Evolutionary conservation across 768 basidiomycete species (phyloP), one percentile per base, ranked within the genome.

Genomic region (Dendrothele bispora): DNA sequence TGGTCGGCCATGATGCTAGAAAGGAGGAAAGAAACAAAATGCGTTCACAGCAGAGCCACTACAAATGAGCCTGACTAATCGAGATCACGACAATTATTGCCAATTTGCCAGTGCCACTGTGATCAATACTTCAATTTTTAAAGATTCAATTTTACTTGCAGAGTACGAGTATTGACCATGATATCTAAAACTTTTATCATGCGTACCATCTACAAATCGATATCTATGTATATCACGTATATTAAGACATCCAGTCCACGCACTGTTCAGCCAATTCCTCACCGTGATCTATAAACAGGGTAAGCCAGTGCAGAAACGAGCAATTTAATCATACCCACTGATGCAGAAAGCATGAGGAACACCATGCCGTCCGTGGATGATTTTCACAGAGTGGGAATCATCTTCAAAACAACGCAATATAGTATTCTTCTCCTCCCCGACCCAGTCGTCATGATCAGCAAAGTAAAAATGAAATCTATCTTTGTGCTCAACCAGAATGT

Each of bases 311-410:
- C 26, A 42, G 27, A n/a, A 32, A 20, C n/a, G 7, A 22, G 1
- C 39, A 24, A 44, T 39, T 26, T 32, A 29, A 4, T 14, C 15
- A 29, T 21, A 70, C 83, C 58, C 53, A 88, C 84, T 79, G 41
- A 91, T 80, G 59, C 83, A 88, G 60, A 89, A 90, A 14, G 83
- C 80, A 60, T 90, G 88, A 3, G 83, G 84, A 29, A 87, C 72
- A 26, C 71, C 73, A 5, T 66, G 57, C 5, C 62, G 63, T 3
- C 71, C 80, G 54, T 76, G 71, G 21, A 74, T 72, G 25, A 81
- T 64, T 50, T 60, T 71, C 26, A 53, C 57, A 35, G 60, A 60
- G 20, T 50, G 61, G 36, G 46, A 46, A 25, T 71, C 63, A 4
- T 66, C 63, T 18, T 69, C 63, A 45, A 84, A 64, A 4, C 59